Conservation (phyloP, 2,329 filamentous ascomycete species). For the Fusarium sp. region DNA sequence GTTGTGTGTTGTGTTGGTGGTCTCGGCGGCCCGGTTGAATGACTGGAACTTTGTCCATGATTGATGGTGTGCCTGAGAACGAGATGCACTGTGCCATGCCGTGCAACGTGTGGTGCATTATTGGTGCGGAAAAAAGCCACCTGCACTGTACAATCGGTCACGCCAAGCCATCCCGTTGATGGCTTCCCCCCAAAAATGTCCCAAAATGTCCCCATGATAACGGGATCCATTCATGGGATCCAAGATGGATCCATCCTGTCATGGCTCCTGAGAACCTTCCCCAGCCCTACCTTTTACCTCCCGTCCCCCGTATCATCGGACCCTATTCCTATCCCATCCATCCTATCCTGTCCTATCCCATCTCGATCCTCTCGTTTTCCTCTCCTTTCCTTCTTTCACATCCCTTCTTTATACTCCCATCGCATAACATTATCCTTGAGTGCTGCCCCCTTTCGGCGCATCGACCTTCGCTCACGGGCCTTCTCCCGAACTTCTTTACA, state of each 20-base stretch:
- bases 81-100: not conserved
- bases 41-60: not conserved
- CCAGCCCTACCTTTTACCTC: slow-evolving; percentile 32
- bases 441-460: slow-evolving; percentile 34
- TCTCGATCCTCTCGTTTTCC: slow-evolving; percentile 29
- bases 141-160: slow-evolving; percentile 7
- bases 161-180: slow-evolving; percentile 30
- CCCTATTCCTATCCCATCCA: slow-evolving; percentile 14
- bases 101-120: not conserved
- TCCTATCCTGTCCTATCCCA: slow-evolving; percentile 13
- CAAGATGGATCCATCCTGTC: slow-evolving; percentile 23
- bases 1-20: not conserved
- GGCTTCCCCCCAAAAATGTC: slow-evolving; percentile 1
- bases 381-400: slow-evolving; percentile 12
- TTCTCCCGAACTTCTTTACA: slow-evolving; percentile 6
- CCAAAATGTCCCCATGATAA: slow-evolving; percentile 38
- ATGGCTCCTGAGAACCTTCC: slow-evolving; percentile 37
- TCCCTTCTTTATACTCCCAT: slow-evolving; percentile 27
- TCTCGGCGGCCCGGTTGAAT: slow-evolving; percentile 3
- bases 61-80: not conserved
- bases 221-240: slow-evolving; percentile 15
- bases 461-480: slow-evolving; percentile 32
- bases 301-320: slow-evolving; percentile 27
- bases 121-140: slow-evolving; percentile 11
- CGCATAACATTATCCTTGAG: slow-evolving; percentile 19